phyloP scores from a whole-genome alignment of 2,329 filamentous ascomycete genomes.

The Zasmidium angulare region DNA sequence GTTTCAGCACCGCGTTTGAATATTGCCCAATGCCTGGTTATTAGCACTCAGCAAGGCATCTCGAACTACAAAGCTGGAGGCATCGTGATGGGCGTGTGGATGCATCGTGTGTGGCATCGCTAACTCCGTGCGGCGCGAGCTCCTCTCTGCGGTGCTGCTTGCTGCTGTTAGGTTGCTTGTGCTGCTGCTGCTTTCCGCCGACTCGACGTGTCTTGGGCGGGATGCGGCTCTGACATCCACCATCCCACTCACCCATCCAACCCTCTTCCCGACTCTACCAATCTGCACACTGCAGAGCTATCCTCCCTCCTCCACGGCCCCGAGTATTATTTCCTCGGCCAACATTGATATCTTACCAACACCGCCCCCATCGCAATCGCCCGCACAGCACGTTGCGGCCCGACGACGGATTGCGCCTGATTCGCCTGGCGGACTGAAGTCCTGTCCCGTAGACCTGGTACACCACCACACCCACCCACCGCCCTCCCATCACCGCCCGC shows the following conservation, averaged over 20 bases:
- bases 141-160: too few relatives aligned
- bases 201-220: too few relatives aligned
- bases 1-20: neutral
- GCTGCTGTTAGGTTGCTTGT: too few relatives aligned
- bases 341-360: neutral
- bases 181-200: too few relatives aligned
- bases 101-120: too few relatives aligned
- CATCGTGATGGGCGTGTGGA: too few relatives aligned
- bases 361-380: neutral
- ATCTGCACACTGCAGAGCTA: too few relatives aligned
- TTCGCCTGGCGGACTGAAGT: neutral
- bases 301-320: neutral
- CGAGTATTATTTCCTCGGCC: neutral
- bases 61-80: too few relatives aligned
- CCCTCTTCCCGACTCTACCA: too few relatives aligned
- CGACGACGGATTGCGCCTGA: neutral
- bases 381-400: neutral
- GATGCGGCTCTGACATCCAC: neutral
- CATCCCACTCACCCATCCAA: too few relatives aligned
- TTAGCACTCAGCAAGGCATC: neutral
- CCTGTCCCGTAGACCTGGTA: neutral
- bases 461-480: neutral
- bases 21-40: neutral
- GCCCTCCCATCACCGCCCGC: neutral
- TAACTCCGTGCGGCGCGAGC: neutral